phyloP scores from a whole-genome alignment of 768 basidiomycete genomes.

The Cyclocybe cylindracea region DNA sequence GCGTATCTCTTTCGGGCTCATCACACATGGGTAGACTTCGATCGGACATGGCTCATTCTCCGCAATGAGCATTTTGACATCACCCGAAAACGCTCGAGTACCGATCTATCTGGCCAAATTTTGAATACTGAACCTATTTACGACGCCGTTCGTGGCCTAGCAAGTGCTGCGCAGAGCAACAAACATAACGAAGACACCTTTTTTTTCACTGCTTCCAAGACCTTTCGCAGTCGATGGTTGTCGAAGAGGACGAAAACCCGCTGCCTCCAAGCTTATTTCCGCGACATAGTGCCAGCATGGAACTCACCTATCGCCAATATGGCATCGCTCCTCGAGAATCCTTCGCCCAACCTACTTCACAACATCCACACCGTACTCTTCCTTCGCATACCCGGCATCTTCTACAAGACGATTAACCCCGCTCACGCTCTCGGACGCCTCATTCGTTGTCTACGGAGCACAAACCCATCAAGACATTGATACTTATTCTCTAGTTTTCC shows the following conservation, averaged over 20 bases:
- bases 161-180: neutral
- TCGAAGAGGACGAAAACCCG: constrained; percentile 7
- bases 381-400: constrained; percentile 13
- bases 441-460: neutral
- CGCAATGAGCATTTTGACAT: constrained; percentile 18
- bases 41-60: constrained; percentile 16
- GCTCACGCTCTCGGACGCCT: constrained; percentile 8
- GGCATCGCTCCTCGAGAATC: constrained; percentile 10
- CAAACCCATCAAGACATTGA: neutral
- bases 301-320: constrained; percentile 17
- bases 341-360: constrained; percentile 5
- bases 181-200: constrained; percentile 10
- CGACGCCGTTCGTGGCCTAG: constrained; percentile 8
- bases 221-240: constrained; percentile 5
- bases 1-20: constrained; percentile 17
- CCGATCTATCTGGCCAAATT: constrained; percentile 2
- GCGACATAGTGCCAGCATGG: constrained; percentile 15
- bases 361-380: constrained; percentile 16
- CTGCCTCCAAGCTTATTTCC: constrained; percentile 16
- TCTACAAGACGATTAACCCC: constrained; percentile 17
- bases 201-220: constrained; percentile 17
- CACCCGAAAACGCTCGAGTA: constrained; percentile 1
- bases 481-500: constrained; percentile 6
- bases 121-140: constrained; percentile 11
- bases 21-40: constrained; percentile 14